Base-by-base conservation (phyloP, 148 eudicot species). In the Selenicereus undatus region DNA sequence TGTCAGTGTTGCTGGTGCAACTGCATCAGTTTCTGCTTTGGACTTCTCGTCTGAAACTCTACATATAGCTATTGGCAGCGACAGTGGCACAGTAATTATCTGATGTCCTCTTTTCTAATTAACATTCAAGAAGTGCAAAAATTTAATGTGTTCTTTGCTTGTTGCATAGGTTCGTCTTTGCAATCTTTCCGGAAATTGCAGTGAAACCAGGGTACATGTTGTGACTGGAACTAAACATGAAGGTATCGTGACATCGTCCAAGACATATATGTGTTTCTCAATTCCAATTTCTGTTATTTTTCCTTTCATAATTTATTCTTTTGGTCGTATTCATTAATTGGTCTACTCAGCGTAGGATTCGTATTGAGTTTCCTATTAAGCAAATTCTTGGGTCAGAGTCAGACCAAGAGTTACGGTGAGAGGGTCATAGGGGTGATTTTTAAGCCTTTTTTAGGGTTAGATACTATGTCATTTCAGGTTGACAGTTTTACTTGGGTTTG, bases 21-120 rank as follows among this genome's bases (percentile, higher is more conserved):
- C 76, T 86, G 89, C 90, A 50, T 81, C 98, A 60, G 85, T 97
- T 73, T 94, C 98, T 79, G 94, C 96, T 66, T 30, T 97, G 90
- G 98, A 94, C 70, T 90, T 94, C 62, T 86, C 82, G 79, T 79
- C 91, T 70, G 80, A 88, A 75, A 88, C 90, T 84, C 85, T 85
- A 68, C 81, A 72, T 84, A 81, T 94, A 80, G 98, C 97, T 68
- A 75, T 85, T 48, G 99, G 98, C 79, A 88, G 85, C 81, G 89
- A 88, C 81, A 85, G 74, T 89, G 99, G 99, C 80, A 80, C 83
- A 91, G 99, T 97, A 78, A 77, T 86, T 48, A 50, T 76, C 14
- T 76, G 14, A 64, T 52, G 35, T 21, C 24, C 27, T 73, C 27
- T 71, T 17, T 76, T 29, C 77, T 1, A 12, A 16, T 58, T 58